Percentiles rank a stretch among this genome's conserved stretches.
Evolutionary conservation across 371 early-diverging fungal genomes (phyloP).

Genomic region (Syncephalastrum monosporum): DNA sequence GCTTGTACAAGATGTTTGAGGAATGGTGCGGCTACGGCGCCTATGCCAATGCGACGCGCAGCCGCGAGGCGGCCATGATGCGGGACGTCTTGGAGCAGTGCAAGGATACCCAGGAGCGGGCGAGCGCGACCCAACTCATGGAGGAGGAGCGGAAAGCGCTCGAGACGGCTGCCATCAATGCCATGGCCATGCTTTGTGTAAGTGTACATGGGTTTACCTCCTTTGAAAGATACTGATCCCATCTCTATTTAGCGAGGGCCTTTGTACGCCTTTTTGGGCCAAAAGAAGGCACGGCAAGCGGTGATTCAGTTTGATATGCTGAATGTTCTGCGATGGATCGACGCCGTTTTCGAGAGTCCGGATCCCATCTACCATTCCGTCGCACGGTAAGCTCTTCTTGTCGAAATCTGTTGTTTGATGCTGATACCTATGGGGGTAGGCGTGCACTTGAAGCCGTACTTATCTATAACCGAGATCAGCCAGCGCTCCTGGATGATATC

Average conservation of each 20-base stretch:
- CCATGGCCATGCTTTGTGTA: conserved; percentile 87
- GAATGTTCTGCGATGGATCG: conserved; percentile 64
- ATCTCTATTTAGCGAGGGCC: conserved; percentile 60
- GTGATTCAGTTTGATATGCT: conserved; percentile 58
- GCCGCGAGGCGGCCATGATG: conserved; percentile 78
- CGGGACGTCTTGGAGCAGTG: conserved; percentile 70
- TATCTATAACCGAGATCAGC: conserved; percentile 67
- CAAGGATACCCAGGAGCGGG: conserved; percentile 71
- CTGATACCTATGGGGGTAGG: conserved; percentile 19
- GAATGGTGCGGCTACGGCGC: conserved; percentile 92
- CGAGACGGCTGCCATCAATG: conserved; percentile 77
- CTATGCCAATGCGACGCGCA: conserved; percentile 58
- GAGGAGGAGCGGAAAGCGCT: conserved; percentile 78
- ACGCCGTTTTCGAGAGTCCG: conserved; percentile 64
- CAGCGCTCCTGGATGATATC: conserved; percentile 62
- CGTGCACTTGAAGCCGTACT: conserved; percentile 67
- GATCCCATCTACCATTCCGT: conserved; percentile 48
- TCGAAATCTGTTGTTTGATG: not conserved
- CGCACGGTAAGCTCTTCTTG: conserved; percentile 31
- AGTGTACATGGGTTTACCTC: conserved; percentile 31
- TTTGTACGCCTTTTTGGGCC: conserved; percentile 66
- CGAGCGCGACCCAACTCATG: conserved; percentile 59
- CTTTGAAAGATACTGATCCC: not conserved
- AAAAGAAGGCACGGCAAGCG: conserved; percentile 57
- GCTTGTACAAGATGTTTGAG: conserved; percentile 84